Evolutionary conservation across 257 asterid species (phyloP).

Genomic region (Ocimum tenuiflorum): DNA sequence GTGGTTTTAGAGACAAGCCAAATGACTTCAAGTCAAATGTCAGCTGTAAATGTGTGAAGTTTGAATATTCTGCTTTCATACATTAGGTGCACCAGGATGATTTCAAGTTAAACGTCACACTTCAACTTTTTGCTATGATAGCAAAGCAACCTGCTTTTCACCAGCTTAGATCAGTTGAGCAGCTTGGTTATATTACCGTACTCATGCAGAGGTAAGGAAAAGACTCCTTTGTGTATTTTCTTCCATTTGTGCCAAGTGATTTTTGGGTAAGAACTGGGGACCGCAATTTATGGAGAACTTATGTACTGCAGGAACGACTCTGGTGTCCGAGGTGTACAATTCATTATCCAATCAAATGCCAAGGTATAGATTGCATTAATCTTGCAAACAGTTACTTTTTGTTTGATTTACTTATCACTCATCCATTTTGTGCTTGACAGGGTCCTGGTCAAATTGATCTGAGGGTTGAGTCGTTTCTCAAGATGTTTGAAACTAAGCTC

Average conservation of each 20-base stretch:
- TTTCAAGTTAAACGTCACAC: constrained; percentile 63
- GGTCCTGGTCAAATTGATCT: constrained; percentile 83
- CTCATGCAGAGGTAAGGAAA: constrained; percentile 72
- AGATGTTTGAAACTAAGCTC: constrained; percentile 79
- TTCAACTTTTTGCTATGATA: constrained; percentile 78
- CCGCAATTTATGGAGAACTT: background rate
- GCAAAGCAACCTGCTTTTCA: constrained; percentile 97
- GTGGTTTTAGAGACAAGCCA: background rate
- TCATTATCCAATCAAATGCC: constrained; percentile 79
- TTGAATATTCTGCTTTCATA: constrained; percentile 13
- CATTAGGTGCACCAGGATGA: constrained; percentile 91
- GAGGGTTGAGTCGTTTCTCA: constrained; percentile 77
- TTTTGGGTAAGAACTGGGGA: background rate
- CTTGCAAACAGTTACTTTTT: background rate
- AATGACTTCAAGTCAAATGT: background rate
- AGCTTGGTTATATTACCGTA: constrained; percentile 91
- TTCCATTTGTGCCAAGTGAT: background rate
- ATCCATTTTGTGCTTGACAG: constrained; percentile 40
- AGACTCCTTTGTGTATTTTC: background rate
- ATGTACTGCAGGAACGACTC: constrained; percentile 59
- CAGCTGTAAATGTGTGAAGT: background rate
- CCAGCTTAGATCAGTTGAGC: constrained; percentile 99
- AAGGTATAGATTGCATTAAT: constrained; percentile 44
- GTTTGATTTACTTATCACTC: background rate
- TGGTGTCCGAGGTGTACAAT: constrained; percentile 89